Evolutionary conservation across 2,329 filamentous ascomycete species (phyloP).

Genomic region (Hirsutella rhossiliensis): DNA sequence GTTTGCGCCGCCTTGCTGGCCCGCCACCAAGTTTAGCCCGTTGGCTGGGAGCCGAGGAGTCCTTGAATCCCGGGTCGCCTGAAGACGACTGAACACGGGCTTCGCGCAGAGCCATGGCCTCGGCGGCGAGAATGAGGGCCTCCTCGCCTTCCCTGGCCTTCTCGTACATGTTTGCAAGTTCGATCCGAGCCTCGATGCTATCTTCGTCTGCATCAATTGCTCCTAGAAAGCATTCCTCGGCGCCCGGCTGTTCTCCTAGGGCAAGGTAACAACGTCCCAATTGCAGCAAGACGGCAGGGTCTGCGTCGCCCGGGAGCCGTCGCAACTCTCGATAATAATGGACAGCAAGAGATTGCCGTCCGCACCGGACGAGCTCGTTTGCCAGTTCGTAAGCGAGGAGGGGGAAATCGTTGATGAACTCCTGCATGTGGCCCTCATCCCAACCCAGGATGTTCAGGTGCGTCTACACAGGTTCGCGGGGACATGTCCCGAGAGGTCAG

Average conservation of each 20-base stretch:
- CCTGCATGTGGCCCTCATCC: constrained; percentile 32
- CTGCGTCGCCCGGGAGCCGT: constrained; percentile 32
- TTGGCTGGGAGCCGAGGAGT: background rate
- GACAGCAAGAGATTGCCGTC: constrained; percentile 27
- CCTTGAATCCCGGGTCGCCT: background rate
- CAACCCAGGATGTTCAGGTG: constrained; percentile 64
- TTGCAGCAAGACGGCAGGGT: constrained; percentile 39
- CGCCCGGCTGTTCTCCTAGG: constrained; percentile 50
- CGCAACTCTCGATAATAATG: constrained; percentile 45
- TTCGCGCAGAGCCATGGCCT: constrained; percentile 56
- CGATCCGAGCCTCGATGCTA: constrained; percentile 64
- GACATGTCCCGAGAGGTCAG: background rate
- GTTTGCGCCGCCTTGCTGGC: background rate
- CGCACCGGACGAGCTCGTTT: constrained; percentile 25
- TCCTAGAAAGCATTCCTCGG: constrained; percentile 65
- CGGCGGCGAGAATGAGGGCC: constrained; percentile 64
- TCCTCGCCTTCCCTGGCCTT: constrained; percentile 59
- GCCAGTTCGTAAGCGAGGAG: constrained; percentile 67
- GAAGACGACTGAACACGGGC: constrained; percentile 19
- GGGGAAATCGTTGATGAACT: constrained; percentile 51
- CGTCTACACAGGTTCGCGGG: constrained; percentile 24
- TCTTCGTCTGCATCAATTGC: constrained; percentile 61
- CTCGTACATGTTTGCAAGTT: constrained; percentile 78
- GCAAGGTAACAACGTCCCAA: constrained; percentile 59
- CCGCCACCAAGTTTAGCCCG: background rate